Conservation (phyloP, 176 grass and related monocot species). For the Cymbopogon citratus region DNA sequence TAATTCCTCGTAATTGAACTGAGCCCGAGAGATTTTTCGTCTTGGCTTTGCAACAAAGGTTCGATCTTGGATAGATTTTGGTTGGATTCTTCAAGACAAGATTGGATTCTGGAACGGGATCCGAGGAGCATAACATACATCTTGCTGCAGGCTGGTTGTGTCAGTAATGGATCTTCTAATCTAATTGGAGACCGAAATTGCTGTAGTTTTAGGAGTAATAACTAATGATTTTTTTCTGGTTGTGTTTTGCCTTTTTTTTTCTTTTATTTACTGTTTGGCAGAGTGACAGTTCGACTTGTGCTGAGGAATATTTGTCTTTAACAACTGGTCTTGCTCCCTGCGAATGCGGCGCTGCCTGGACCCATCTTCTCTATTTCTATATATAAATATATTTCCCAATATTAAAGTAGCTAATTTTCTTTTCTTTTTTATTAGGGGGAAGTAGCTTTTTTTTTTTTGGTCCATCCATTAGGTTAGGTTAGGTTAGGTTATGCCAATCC, state of each 20-base stretch:
- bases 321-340: background rate
- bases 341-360: background rate
- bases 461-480: too few species aligned
- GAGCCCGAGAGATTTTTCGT: background rate
- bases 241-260: background rate
- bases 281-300: constrained; percentile 15
- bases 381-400: too few species aligned
- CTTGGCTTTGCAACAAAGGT: background rate
- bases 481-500: background rate
- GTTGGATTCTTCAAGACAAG: constrained; percentile 16
- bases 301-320: background rate
- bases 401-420: too few species aligned
- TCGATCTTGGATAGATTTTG: background rate
- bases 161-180: constrained; percentile 19
- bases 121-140: constrained; percentile 11
- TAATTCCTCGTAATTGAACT: background rate
- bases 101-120: constrained; percentile 20
- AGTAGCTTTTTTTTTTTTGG: too few species aligned
- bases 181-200: background rate
- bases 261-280: background rate
- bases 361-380: background rate
- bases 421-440: too few species aligned
- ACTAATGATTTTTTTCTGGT: background rate
- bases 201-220: background rate
- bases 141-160: constrained; percentile 11